Evolutionary conservation across 768 basidiomycete genomes (phyloP).

Genomic region (Termitomyces sp.): DNA sequence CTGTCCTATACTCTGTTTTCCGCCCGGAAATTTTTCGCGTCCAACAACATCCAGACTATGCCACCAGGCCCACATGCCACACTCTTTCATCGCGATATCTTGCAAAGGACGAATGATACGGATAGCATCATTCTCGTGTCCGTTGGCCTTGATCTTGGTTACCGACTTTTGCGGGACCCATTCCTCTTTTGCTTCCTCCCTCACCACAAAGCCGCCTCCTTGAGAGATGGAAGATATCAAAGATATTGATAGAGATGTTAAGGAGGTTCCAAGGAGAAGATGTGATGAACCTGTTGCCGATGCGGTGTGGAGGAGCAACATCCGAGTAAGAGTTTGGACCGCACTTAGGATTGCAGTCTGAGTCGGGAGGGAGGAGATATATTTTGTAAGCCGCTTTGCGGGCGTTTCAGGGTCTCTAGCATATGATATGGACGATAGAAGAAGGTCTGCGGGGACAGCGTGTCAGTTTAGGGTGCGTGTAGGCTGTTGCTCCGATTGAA

Average conservation of each 20-base stretch:
- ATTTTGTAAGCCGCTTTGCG: conserved; percentile 36
- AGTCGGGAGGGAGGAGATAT: conserved; percentile 68
- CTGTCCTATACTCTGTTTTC: conserved; percentile 56
- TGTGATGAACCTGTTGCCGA: conserved; percentile 60
- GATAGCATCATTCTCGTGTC: conserved; percentile 24
- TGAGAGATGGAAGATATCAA: conserved; percentile 72
- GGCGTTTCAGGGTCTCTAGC: conserved; percentile 9
- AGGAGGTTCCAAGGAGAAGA: conserved; percentile 70
- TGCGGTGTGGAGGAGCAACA: conserved; percentile 71
- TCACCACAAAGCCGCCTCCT: conserved; percentile 70
- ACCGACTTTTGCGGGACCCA: conserved; percentile 40
- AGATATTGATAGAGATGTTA: conserved; percentile 75
- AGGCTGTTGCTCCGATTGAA: background rate
- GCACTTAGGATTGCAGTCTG: conserved; percentile 63
- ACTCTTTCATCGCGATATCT: conserved; percentile 78
- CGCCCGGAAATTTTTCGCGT: conserved; percentile 38
- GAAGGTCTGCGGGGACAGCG: conserved; percentile 24
- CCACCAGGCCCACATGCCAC: conserved; percentile 78
- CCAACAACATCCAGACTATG: conserved; percentile 48
- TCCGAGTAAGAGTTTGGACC: conserved; percentile 54
- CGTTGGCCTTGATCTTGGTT: conserved; percentile 8
- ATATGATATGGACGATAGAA: conserved; percentile 21
- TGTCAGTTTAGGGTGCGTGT: background rate
- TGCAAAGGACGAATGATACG: conserved; percentile 64
- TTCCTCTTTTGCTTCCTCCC: conserved; percentile 68